Percentiles rank a stretch among this genome's conserved stretches.
phyloP scores from a whole-genome alignment of 2,329 filamentous ascomycete genomes.

The Trichoderma brevicompactum region DNA sequence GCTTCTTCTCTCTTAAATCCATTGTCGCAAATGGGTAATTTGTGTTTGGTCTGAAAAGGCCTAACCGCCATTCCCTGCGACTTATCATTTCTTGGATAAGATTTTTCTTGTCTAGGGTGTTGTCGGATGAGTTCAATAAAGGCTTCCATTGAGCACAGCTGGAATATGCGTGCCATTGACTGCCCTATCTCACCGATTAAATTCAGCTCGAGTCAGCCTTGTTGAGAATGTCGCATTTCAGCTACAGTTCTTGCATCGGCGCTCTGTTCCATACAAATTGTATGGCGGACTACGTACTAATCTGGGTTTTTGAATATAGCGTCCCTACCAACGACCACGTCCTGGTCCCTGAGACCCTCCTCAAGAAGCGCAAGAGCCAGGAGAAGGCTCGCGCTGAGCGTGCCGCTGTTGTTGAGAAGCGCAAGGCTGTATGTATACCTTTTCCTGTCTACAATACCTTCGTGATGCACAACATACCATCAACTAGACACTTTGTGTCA shows the following conservation, averaged over 20 bases:
- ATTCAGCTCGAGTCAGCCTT: constrained; percentile 83
- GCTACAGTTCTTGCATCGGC: constrained; percentile 93
- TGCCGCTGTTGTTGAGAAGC: constrained; percentile 77
- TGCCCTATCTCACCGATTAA: constrained; percentile 72
- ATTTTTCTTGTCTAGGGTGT: constrained; percentile 62
- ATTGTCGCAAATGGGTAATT: constrained; percentile 60
- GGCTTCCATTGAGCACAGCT: constrained; percentile 21
- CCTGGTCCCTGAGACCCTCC: constrained; percentile 97
- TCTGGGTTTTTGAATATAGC: constrained; percentile 66
- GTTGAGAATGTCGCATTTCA: constrained; percentile 88
- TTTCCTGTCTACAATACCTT: constrained; percentile 42
- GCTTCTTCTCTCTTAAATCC: constrained; percentile 73
- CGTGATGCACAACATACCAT: constrained; percentile 89
- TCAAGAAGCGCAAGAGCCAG: constrained; percentile 99
- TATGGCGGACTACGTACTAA: constrained; percentile 78
- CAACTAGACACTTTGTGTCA: constrained; percentile 88
- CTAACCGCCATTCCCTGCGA: constrained; percentile 38
- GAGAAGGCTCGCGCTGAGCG: constrained; percentile 97
- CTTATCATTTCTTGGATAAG: constrained; percentile 45
- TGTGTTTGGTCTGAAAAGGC: constrained; percentile 41
- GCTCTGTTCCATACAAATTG: constrained; percentile 65
- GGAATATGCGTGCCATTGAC: constrained; percentile 22
- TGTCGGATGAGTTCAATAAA: constrained; percentile 70
- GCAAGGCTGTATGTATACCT: constrained; percentile 80
- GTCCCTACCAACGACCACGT: constrained; percentile 95